phyloP scores from a whole-genome alignment of 2,329 filamentous ascomycete species.

The Fusarium vanettenii region DNA sequence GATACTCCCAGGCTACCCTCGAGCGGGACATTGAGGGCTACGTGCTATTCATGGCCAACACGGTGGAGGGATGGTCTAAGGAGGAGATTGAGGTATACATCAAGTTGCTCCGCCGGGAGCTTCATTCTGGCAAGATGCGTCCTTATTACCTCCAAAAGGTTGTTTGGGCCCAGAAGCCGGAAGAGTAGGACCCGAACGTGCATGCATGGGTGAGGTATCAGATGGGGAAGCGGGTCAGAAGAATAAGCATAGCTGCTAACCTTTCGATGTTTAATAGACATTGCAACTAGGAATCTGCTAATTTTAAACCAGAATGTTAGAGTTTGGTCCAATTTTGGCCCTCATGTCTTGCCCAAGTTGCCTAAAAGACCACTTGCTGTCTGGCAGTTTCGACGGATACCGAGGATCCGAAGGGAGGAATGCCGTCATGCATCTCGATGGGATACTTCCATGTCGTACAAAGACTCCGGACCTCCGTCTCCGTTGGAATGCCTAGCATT shows the following conservation, averaged over 20 bases:
- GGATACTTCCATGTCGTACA: background rate
- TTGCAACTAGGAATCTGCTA: background rate
- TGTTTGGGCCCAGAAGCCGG: conserved; percentile 26
- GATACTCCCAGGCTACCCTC: conserved; percentile 23
- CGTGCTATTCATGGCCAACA: conserved; percentile 32
- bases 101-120: conserved; percentile 30
- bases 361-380: background rate
- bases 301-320: background rate
- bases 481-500: background rate
- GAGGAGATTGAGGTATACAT: conserved; percentile 34
- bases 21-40: conserved; percentile 37
- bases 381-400: background rate
- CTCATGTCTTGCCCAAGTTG: background rate
- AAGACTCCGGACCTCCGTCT: background rate
- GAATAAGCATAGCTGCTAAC: background rate
- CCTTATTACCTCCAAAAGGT: conserved; percentile 29
- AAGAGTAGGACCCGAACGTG: background rate
- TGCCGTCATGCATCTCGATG: background rate
- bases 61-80: conserved; percentile 30
- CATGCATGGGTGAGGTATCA: background rate
- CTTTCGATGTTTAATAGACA: background rate
- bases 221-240: background rate
- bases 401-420: background rate
- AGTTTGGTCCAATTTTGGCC: background rate
- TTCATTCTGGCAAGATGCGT: conserved; percentile 29